A percentile compares a stretch with the other conserved stretches of the same genome.
phyloP scores from a whole-genome alignment of 768 basidiomycete species.

The Macrolepiota albuminosa region DNA sequence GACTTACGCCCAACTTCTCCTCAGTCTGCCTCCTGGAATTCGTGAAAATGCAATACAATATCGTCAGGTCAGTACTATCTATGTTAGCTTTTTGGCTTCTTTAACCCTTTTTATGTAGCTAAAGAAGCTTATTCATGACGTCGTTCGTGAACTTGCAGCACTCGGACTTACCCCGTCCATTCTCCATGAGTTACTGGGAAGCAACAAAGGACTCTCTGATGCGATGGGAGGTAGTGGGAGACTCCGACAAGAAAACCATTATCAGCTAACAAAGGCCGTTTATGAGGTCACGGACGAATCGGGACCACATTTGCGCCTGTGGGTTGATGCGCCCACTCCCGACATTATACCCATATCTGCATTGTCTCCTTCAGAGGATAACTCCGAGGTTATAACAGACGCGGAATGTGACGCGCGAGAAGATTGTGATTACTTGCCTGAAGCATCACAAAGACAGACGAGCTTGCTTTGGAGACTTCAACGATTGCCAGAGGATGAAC shows the following conservation, averaged over 20 bases:
- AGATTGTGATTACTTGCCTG: background rate
- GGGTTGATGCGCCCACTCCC: constrained; percentile 24
- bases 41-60: constrained; percentile 81
- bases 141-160: constrained; percentile 71
- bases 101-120: constrained; percentile 42
- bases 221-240: constrained; percentile 18
- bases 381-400: constrained; percentile 2
- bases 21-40: constrained; percentile 71
- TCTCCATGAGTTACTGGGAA: constrained; percentile 38
- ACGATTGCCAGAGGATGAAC: constrained; percentile 3
- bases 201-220: constrained; percentile 7
- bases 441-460: constrained; percentile 3
- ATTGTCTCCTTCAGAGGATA: constrained; percentile 10
- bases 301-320: constrained; percentile 54
- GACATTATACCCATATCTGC: constrained; percentile 5
- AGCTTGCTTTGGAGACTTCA: constrained; percentile 22
- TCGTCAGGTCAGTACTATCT: constrained; percentile 46
- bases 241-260: background rate
- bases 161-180: constrained; percentile 56
- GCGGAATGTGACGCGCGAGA: constrained; percentile 10
- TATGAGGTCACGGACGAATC: constrained; percentile 54
- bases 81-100: background rate
- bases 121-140: constrained; percentile 84
- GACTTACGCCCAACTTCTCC: constrained; percentile 56
- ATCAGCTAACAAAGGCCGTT: constrained; percentile 28